Percentiles rank a stretch among this genome's conserved stretches.
Evolutionary conservation across 176 grass and related monocot genomes (phyloP).

Genomic region (Alopecurus myosuroides): DNA sequence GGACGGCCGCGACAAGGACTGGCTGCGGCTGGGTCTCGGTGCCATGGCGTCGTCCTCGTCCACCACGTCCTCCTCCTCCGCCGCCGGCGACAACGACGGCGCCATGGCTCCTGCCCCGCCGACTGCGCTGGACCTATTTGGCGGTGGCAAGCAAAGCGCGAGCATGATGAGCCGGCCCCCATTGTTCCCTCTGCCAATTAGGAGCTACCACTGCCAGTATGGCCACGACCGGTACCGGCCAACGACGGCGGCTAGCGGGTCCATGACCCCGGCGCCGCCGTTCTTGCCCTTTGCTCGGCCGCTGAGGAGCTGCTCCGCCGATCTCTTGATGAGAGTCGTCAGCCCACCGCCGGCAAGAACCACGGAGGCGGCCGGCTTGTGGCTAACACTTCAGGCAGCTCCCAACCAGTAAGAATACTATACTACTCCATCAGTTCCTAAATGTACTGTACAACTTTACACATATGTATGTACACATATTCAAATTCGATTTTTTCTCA

Average conservation of each 20-base stretch:
- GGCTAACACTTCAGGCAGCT: conserved; percentile 66
- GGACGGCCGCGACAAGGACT: conserved; percentile 37
- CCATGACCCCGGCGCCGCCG: conserved; percentile 15
- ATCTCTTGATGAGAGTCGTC: conserved; percentile 53
- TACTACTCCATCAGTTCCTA: no score
- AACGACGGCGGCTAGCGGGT: neutral
- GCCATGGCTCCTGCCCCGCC: neutral
- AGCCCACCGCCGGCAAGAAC: conserved; percentile 45
- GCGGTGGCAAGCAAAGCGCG: conserved; percentile 12
- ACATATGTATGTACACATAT: neutral
- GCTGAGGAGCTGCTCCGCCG: conserved; percentile 30
- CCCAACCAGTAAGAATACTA: conserved; percentile 66
- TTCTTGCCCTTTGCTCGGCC: conserved; percentile 26
- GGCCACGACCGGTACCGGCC: conserved; percentile 5
- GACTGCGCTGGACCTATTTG: conserved; percentile 36
- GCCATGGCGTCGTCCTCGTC: conserved; percentile 18
- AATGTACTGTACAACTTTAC: neutral
- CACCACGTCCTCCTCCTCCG: conserved; percentile 25
- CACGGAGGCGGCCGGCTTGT: conserved; percentile 53
- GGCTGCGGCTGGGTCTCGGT: conserved; percentile 69
- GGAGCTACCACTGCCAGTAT: conserved; percentile 30
- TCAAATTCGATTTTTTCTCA: neutral
- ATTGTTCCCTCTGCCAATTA: conserved; percentile 38
- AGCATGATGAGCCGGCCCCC: conserved; percentile 15
- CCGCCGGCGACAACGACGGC: conserved; percentile 1